Base-by-base conservation (phyloP, 345 rosid genomes). In the Draba incana region DNA sequence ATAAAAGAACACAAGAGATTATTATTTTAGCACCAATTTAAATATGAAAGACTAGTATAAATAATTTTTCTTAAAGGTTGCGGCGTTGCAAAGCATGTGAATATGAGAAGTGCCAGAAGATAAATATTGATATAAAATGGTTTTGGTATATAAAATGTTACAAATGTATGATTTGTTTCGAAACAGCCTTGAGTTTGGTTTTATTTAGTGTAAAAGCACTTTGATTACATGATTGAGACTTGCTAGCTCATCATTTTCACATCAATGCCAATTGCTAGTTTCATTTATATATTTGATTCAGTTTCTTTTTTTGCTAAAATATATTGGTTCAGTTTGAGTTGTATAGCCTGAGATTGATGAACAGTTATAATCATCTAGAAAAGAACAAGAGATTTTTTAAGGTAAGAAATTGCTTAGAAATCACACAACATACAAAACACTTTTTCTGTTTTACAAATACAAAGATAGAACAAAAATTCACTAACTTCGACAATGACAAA, bases 71-170 rank as follows among this genome's bases (percentile, higher is more conserved):
- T 39, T 13, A 39, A 47, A 48, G 49, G 44, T 66, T 74, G 77
- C 72, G 72, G 72, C 67, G 42, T 51, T 73, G 31, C 71, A 35
- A 52, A 74, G 62, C 77, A 59, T 74, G 72, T 73, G 61, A 65
- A 58, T 42, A 16, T 58, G 57, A 49, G 4, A 2, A n/a, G n/a
- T 51, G 20, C 38, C 41, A 47, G 16, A 68, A 4, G 13, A 48
- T 3, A 23, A 58, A 5, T 46, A 6, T 9, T 4, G 25, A 27
- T 20, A 47, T 11, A 12, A 10, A 30, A 59, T 55, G 74, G 53
- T 53, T 60, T 67, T 35, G 62, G 72, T 66, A 10, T 48, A 47
- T 48, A 47, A 20, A 20, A 39, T 35, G 74, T 39, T 74, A 44
- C 62, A 50, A 50, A 35, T 27, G 57, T 59, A 66, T 72, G 43